Evolutionary conservation across 2,329 filamentous ascomycete species (phyloP), one percentile per base, ranked within the genome.

Genomic region (Coniochaeta prunicola): DNA sequence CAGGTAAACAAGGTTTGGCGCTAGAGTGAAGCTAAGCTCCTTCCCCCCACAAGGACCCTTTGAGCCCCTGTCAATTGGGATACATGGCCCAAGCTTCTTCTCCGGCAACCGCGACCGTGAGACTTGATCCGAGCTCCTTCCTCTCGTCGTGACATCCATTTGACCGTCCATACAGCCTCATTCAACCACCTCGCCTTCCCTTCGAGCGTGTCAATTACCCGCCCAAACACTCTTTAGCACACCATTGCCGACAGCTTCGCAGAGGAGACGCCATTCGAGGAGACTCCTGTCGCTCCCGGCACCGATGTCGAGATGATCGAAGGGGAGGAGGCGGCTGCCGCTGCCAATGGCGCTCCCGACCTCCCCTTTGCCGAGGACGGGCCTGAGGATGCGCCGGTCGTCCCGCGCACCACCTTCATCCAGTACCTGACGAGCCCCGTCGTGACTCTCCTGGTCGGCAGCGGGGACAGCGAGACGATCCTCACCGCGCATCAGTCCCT

Each of bases 401-500:
- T 74, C 57, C 53, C 53, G 19, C 76, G 77, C 64, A 64, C 69
- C 6, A 75, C 73, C 36, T 87, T 84, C 65, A 71, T 80, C 56
- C 80, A 76, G 67, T 89, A 88, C 66, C 77, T 92, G 24, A 81
- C 78, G 62, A 91, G 87, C 62, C 88, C 89, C 0, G 78, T 91
- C 12, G 83, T 92, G 33, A 84, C 85, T 17, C 73, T 92, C 30
- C 68, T 85, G n/a, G 78, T 91, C 21, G 88, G 88, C 13, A 73
- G 74, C 54, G 85, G 80, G 59, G 83, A 85, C 4, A 71, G 75
- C 1, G 79, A 83, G 66, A 85, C 84, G 10, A 78, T 85, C 33
- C 80, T 97, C 60, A 87, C 85, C 26, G 91, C 91, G 7, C 92
- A 97, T 72, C 88, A 96, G 74, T 86, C 79, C 3, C 80, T 97